phyloP scores from a whole-genome alignment of 108 stramenopile genomes.

The Aurantiochytrium sp. region DNA sequence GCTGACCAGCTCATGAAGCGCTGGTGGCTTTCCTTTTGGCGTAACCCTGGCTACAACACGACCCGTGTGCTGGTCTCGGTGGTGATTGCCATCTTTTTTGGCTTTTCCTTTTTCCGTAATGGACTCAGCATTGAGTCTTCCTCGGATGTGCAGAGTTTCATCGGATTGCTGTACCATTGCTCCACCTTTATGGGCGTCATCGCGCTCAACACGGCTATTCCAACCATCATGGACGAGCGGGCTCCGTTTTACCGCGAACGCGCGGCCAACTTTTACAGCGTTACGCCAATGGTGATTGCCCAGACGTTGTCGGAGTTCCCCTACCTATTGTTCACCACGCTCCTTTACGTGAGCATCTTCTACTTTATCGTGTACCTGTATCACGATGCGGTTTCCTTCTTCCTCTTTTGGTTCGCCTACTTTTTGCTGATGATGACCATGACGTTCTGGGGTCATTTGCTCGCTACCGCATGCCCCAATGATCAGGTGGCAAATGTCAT shows the following conservation, averaged over 20 bases:
- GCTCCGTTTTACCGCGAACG: constrained; percentile 54
- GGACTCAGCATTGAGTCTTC: background rate
- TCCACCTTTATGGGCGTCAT: constrained; percentile 38
- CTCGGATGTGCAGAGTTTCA: background rate
- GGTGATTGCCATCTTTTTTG: constrained; percentile 43
- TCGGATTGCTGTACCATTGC: background rate
- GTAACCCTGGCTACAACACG: constrained; percentile 45
- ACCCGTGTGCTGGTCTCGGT: constrained; percentile 25
- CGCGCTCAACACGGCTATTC: constrained; percentile 38
- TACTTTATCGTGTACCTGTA: background rate
- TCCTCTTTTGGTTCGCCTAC: background rate
- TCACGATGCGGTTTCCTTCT: background rate
- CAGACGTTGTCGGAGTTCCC: background rate
- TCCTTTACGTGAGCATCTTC: background rate
- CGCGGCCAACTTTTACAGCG: constrained; percentile 40
- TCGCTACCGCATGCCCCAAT: background rate
- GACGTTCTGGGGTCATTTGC: background rate
- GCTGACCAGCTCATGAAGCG: background rate
- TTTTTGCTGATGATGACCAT: background rate
- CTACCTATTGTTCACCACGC: background rate
- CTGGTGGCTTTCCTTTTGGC: constrained; percentile 35
- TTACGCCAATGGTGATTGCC: background rate
- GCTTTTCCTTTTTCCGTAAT: constrained; percentile 19
- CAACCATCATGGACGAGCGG: constrained; percentile 39
- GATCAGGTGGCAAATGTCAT: background rate